A percentile compares a stretch with the other conserved stretches of the same genome.
Evolutionary conservation across 169 alveolate species (phyloP).

Genomic region (Plasmodium inui): DNA sequence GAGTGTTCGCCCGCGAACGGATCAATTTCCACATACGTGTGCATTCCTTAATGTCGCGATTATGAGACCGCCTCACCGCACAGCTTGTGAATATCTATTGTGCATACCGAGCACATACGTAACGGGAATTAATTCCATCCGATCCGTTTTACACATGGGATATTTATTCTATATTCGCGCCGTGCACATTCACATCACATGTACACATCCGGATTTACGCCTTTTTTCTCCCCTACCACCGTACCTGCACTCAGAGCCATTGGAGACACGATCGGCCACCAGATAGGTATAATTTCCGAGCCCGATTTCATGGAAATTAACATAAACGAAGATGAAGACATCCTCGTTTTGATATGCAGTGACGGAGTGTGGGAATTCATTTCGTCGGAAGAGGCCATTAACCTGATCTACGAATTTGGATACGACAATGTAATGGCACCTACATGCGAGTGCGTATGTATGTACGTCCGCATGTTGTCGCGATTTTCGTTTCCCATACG

Average conservation of each 20-base stretch:
- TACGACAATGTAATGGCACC: constrained; percentile 49
- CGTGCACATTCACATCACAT: neutral
- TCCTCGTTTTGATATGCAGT: constrained; percentile 85
- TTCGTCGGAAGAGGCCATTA: constrained; percentile 88
- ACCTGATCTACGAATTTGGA: constrained; percentile 81
- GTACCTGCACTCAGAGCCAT: constrained; percentile 65
- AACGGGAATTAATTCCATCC: neutral
- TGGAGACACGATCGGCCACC: constrained; percentile 75
- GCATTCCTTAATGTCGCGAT: neutral
- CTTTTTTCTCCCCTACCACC: neutral
- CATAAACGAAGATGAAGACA: constrained; percentile 77
- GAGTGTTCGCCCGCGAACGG: neutral
- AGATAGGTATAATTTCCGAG: constrained; percentile 70
- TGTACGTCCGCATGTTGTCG: neutral
- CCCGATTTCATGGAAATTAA: constrained; percentile 58
- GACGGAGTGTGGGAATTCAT: constrained; percentile 92
- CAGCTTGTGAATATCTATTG: neutral
- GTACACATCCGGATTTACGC: neutral
- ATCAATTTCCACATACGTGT: neutral
- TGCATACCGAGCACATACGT: neutral
- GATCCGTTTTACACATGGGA: neutral
- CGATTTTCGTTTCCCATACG: neutral
- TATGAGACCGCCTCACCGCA: neutral
- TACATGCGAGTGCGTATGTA: neutral
- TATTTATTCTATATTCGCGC: too few relatives aligned